Conservation (phyloP, 1,284 basidiomycete genomes). For the Hemileia vastatrix region DNA sequence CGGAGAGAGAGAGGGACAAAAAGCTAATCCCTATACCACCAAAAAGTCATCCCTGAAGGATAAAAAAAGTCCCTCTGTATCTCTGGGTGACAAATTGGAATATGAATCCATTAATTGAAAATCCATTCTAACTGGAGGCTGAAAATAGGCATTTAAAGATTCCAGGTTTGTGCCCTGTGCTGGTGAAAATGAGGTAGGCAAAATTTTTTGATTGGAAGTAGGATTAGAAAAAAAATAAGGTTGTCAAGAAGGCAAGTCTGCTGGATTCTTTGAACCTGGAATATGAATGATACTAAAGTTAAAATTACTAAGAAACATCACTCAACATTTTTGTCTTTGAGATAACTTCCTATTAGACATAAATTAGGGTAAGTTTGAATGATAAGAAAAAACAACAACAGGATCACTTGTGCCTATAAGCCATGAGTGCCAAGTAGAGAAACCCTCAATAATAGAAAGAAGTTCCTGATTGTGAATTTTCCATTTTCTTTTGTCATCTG, state of each 20-base stretch:
- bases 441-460: not conserved
- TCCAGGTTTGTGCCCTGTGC: too few species aligned
- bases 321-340: not conserved
- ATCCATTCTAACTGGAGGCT: too few species aligned
- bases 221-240: not conserved
- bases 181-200: not conserved
- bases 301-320: not conserved
- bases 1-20: not conserved
- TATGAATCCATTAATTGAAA: not conserved
- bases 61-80: not conserved
- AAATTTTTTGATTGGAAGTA: not conserved
- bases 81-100: not conserved
- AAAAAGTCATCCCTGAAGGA: not conserved
- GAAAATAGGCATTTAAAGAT: too few species aligned
- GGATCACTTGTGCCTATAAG: not conserved
- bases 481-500: slow-evolving; percentile 1
- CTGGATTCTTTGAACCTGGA: not conserved
- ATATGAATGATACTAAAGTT: not conserved
- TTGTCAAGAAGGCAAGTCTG: not conserved
- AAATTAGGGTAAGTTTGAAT: not conserved
- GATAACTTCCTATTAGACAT: not conserved
- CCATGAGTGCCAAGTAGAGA: not conserved
- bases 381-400: not conserved
- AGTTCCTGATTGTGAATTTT: not conserved
- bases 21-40: not conserved